Base-by-base conservation (phyloP, 2,329 filamentous ascomycete species). In the Fusarium azukiicola region DNA sequence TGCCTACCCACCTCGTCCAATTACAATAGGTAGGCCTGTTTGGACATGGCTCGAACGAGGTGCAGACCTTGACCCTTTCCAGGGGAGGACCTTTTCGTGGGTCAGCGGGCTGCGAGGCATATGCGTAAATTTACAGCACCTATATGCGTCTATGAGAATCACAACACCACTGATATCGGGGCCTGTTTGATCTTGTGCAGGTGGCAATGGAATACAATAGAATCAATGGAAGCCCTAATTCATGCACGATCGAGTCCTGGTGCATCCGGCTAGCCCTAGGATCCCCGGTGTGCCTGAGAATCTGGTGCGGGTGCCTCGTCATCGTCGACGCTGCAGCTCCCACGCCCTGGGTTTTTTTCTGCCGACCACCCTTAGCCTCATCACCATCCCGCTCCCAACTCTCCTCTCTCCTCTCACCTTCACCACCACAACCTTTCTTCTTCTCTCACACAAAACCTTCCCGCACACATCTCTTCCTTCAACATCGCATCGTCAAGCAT, bases 331-430 rank as follows among this genome's bases (percentile, higher is more conserved):
- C 54, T 58, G 54, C 32, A 38, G 54, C 52, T 54, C 56, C 56
- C 56, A 21, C 56, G 23, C 56, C 56, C 40, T 40, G 36, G 10
- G 10, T 42, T 42, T 61, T 61, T 61, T 61, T 42, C 56, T 61
- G 36, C 5, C 54, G 32, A 32, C n/a, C 32, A 36, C 56, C 14
- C 13, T 42, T 36, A 40, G 56, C 56, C 40, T 21, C 56, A 61
- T 61, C 56, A 40, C 56, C 56, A 61, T 61, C 56, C 40, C 56
- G 21, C 36, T 61, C 56, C 56, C 56, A 61, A 21, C 56, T 61
- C 36, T n/a, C 36, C 36, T 61, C 56, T 40, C 19, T 40, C 23
- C 32, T 61, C 38, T 61, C 36, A 40, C 36, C 56, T 9, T 40
- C 56, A 40, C 21, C 38, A 23, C 56, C 56, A 21, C 56, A 61